Base-by-base conservation (phyloP, 202 grass and related monocot species). In the Saccharum hybrid region DNA sequence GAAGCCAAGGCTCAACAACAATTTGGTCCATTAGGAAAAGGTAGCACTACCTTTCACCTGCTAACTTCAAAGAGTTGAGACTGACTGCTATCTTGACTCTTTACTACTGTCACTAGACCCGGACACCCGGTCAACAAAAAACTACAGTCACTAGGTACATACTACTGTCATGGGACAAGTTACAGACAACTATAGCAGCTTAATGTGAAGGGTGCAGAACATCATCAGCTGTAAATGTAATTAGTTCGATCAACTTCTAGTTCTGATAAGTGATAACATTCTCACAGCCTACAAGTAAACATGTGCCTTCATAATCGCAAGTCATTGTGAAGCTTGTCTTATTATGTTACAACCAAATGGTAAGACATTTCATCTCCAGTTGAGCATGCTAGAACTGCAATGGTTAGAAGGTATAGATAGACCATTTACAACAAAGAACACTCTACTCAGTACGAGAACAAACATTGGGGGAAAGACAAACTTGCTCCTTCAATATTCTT, bases 401-500 rank as follows among this genome's bases (percentile, higher is more conserved):
- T 13, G 67, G 51, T 57, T 31, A 73, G 28, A 82, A 42, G 43
- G 68, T 33, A 75, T 22, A 13, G 2, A 21, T 59, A 84, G 23
- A 48, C 39, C 21, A 64, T 51, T 34, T 40, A 66, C 42, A 68
- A 30, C 6, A 60, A 30, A 48, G 21, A 39, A 73, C 18, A 68
- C 3, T 67, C 52, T 77, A 61, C 83, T 51, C 31, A 64, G 19
- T 43, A 69, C 7, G 7, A 83, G 41, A 63, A 49, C 18, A 74
- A 51, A 75, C 23, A 71, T 14, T 71, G 70, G 71, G 43, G 39
- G 40, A 59, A 76, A 54, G 75, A 49, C 43, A 81, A 76, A 72
- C 54, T 86, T 84, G 71, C 7, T 31, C 43, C 28, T 48, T 82
- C 74, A 46, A 46, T 82, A 71, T 76, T 87, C 43, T 83, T 60